Base-by-base conservation (phyloP, 2,329 filamentous ascomycete species). In the Boeremia lycopersici region DNA sequence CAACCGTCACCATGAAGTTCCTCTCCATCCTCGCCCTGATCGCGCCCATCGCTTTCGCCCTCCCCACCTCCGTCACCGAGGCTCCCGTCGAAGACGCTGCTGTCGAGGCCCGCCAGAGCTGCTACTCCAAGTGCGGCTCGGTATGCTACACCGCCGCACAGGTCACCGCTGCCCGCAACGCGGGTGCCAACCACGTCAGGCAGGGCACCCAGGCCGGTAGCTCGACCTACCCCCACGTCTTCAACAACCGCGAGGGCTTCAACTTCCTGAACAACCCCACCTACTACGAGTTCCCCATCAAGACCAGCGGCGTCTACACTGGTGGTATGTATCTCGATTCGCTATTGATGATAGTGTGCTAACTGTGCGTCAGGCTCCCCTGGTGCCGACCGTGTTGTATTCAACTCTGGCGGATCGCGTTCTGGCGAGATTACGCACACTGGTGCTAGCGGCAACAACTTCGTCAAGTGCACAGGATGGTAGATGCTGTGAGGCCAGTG, bases 381-480 rank as follows among this genome's bases (percentile, higher is more conserved):
- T 1, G 87, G 88, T 33, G 76, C 88, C 15, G 87, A 90, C 69
- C 84, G 88, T 44, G 84, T 89, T 48, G 74, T 89, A 29, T 85
- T 90, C 76, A 87, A 85, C 67, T 77, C 67, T 0, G 57, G 74
- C 13, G 83, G 86, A 63, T 55, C 81, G 53, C 79, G 84, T 39
- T 87, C 86, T 12, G 87, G 86, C 33, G 77, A 82, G 26, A 88
- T 90, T 59, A 90, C 88, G 0, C 88, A 90, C 67, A 88, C 85
- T 19, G 88, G 88, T 26, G 87, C 88, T 15, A 84, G 81, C 45
- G 86, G 86, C 7, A 86, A 89, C 71, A 78, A 82, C 74, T 90
- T 90, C 74, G 85, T 90, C 51, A 82, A 78, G n/a, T 90, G 87
- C 70, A 70, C 69, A 36, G 76, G 77, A 28, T 65, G 61, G 59